Evolutionary conservation across 2,329 filamentous ascomycete genomes (phyloP), one percentile per base, ranked within the genome.

Genomic region (Didymella segeticola): DNA sequence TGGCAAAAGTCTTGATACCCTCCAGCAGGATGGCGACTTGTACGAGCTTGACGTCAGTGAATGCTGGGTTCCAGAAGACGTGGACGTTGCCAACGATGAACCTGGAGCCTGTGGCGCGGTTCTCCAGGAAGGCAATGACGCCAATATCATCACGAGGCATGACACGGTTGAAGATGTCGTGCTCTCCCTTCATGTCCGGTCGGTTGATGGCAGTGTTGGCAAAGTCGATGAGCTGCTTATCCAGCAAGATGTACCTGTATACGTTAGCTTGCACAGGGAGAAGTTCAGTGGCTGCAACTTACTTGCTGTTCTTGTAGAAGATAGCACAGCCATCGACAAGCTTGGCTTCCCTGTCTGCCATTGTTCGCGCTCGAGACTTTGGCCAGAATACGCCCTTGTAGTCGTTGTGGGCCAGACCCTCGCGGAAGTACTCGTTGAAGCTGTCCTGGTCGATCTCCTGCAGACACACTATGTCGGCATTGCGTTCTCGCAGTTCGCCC

Each of bases 121-220:
- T 97, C 76, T 99, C 95, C 58, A 99, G 86, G 79, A 98, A 96
- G 50, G 89, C 87, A 41, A 96, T 86, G 41, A 96, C 89, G 14
- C 90, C 95, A 74, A 99, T 96, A 72, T 98, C 93, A 80, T 99
- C 95, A 77, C 95, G 91, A 57, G 93, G 93, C 95, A 97, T 98
- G 56, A 99, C 89, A 23, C 95, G 89, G 74, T 99, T 99, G 83
- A 96, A 98, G 52, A 98, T 93, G 68, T 99, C 95, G 71, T 96
- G 91, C 68, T 96, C 91, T 51, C 93, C 91, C 78, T 98, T 98
- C 86, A 97, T 96, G 72, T 98, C 95, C 2, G 93, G 91, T 61
- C 95, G 84, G 71, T 96, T 95, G 76, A 99, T 96, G 61, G 93
- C 93, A 51, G 91, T 90, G 54, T 91, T 89, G 30, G 90, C 88